Conservation (phyloP, 1,284 basidiomycete species). For the Taiwanofungus camphoratus region DNA sequence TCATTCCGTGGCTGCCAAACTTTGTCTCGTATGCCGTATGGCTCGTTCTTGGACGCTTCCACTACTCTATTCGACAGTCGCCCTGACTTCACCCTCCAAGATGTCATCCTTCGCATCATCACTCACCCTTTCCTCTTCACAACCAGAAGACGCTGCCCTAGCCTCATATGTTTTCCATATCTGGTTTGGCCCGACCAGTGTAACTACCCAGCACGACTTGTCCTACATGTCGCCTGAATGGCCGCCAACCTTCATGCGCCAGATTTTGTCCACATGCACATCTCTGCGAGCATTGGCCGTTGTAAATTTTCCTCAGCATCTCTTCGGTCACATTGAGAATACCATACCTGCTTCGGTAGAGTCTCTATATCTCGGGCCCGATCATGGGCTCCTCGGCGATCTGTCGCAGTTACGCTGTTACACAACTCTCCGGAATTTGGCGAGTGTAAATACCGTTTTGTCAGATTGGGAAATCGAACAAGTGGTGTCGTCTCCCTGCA, state of each 20-base stretch:
- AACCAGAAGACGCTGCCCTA: constrained; percentile 17
- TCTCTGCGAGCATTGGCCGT: constrained; percentile 26
- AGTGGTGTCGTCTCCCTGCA: constrained; percentile 26
- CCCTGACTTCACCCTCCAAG: constrained; percentile 22
- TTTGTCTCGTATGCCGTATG: constrained; percentile 25
- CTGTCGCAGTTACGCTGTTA: too few relatives aligned
- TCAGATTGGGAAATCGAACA: constrained; percentile 31
- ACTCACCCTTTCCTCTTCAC: constrained; percentile 11
- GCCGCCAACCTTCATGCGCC: constrained; percentile 30
- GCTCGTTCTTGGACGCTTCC: constrained; percentile 28
- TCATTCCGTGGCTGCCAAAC: constrained; percentile 10
- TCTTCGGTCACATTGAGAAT: constrained; percentile 28
- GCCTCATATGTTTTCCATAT: constrained; percentile 23
- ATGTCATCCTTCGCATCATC: constrained; percentile 24
- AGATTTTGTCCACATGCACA: constrained; percentile 25
- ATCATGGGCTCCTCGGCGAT: constrained; percentile 34
- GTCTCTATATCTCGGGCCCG: constrained; percentile 30
- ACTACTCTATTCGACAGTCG: constrained; percentile 28
- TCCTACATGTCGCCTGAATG: constrained; percentile 28
- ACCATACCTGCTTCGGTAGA: constrained; percentile 28
- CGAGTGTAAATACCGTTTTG: constrained; percentile 31
- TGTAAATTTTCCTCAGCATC: constrained; percentile 27
- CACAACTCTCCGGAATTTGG: constrained; percentile 27
- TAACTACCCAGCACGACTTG: constrained; percentile 23
- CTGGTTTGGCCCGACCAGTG: constrained; percentile 29